phyloP scores from a whole-genome alignment of 2,329 filamentous ascomycete species.

The Dissoconium aciculare region DNA sequence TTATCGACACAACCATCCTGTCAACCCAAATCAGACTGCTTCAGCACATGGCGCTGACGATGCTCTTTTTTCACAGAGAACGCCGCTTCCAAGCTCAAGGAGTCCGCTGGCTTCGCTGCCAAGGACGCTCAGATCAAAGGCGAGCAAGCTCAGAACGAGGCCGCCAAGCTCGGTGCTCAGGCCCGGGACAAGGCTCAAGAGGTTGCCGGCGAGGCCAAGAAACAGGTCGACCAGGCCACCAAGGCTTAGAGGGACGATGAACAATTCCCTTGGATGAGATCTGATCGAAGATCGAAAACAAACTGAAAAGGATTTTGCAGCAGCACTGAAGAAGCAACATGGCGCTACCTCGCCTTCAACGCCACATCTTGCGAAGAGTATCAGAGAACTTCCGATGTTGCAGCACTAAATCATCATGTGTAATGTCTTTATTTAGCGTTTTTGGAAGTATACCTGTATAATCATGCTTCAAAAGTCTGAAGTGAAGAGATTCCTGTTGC shows the following conservation, averaged over 20 bases:
- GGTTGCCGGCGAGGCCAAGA: slow-evolving; percentile 1
- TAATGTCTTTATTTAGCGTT: too few relatives aligned
- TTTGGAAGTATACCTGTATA: too few relatives aligned
- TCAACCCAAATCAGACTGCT: background rate
- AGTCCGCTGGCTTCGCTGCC: slow-evolving; percentile 18
- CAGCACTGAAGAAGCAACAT: too few relatives aligned
- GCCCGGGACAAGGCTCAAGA: background rate
- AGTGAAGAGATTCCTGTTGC: too few relatives aligned
- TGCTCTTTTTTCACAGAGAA: slow-evolving; percentile 30
- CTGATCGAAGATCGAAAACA: too few relatives aligned
- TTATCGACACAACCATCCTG: background rate
- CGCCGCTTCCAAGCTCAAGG: slow-evolving; percentile 32
- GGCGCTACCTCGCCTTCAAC: too few relatives aligned
- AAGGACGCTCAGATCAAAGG: slow-evolving; percentile 30
- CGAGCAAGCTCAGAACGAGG: slow-evolving; percentile 26
- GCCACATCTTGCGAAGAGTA: too few relatives aligned
- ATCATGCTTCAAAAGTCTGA: too few relatives aligned
- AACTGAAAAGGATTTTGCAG: too few relatives aligned
- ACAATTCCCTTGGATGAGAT: too few relatives aligned
- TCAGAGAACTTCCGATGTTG: too few relatives aligned
- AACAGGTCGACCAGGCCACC: background rate
- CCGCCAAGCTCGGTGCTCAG: slow-evolving; percentile 16
- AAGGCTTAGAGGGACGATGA: background rate
- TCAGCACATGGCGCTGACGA: background rate
- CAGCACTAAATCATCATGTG: too few relatives aligned